Percentiles rank a stretch among this genome's conserved stretches.
Evolutionary conservation across 2,329 filamentous ascomycete genomes (phyloP).

Genomic region (Didymella lethalis): DNA sequence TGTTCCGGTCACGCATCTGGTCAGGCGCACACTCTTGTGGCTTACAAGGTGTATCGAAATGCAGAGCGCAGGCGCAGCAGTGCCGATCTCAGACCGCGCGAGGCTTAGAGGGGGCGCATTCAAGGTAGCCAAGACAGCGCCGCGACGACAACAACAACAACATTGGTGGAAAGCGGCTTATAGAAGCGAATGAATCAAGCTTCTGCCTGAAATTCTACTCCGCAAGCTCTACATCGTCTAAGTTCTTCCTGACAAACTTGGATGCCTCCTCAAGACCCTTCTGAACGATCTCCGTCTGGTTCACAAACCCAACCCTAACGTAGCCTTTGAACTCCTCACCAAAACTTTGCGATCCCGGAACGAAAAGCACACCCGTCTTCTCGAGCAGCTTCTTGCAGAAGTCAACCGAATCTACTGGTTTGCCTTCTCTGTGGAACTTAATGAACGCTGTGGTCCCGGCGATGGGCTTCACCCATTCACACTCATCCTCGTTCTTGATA

Average conservation of each 20-base stretch:
- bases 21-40: slow-evolving; percentile 8
- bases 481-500: slow-evolving; percentile 67
- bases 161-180: background rate
- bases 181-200: background rate
- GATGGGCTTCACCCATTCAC: slow-evolving; percentile 75
- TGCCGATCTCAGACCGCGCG: background rate
- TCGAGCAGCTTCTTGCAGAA: slow-evolving; percentile 75
- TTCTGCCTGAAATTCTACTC: slow-evolving; percentile 24
- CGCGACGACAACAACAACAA: no score
- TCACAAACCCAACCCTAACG: slow-evolving; percentile 79
- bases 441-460: slow-evolving; percentile 84
- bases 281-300: slow-evolving; percentile 72
- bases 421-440: slow-evolving; percentile 68
- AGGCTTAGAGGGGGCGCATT: slow-evolving; percentile 8
- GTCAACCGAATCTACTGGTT: slow-evolving; percentile 73
- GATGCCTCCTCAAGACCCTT: slow-evolving; percentile 67
- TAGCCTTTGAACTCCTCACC: slow-evolving; percentile 75
- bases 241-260: slow-evolving; percentile 64
- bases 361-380: slow-evolving; percentile 74
- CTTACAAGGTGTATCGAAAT: background rate
- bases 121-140: background rate
- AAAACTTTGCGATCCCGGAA: slow-evolving; percentile 78
- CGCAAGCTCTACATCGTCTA: slow-evolving; percentile 59
- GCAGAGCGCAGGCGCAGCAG: slow-evolving; percentile 5
- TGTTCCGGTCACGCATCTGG: background rate